phyloP scores from a whole-genome alignment of 129 eudicot species.

The Centrapalus pauciflorus region DNA sequence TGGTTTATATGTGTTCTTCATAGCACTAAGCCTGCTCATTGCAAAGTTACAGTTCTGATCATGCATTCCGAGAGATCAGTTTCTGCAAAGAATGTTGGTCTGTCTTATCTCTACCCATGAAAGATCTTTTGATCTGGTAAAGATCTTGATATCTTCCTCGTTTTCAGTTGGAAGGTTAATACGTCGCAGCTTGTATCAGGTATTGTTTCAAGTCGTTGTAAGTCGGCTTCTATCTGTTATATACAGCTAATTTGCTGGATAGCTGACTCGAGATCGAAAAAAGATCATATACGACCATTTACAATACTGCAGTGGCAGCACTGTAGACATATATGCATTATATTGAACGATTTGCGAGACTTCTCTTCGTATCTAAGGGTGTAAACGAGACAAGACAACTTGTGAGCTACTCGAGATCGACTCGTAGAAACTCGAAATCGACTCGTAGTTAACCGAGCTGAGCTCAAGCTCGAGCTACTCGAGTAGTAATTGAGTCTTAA shows the following conservation, averaged over 20 bases:
- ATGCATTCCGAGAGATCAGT: not conserved
- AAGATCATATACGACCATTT: not conserved
- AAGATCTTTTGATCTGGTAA: no score
- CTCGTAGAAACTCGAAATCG: no score
- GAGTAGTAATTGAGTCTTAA: no score
- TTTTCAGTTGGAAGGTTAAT: constrained; percentile 11
- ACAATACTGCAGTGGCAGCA: not conserved
- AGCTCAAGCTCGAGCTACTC: no score
- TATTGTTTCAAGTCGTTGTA: not conserved
- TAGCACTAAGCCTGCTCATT: constrained; percentile 63
- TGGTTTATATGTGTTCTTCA: constrained; percentile 66
- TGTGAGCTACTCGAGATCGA: no score
- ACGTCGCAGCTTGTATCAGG: constrained; percentile 17
- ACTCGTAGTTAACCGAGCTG: no score
- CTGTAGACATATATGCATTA: not conserved
- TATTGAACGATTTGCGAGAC: not conserved
- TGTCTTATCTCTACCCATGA: no score
- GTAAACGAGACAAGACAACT: no score
- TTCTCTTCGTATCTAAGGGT: not conserved
- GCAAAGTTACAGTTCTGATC: constrained; percentile 61
- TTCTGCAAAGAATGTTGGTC: no score
- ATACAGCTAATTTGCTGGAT: not conserved
- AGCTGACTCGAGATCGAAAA: not conserved
- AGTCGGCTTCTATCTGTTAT: not conserved
- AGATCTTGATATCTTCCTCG: not conserved